Base-by-base conservation (phyloP, 441 rosid species). In the Sinapis alba region DNA sequence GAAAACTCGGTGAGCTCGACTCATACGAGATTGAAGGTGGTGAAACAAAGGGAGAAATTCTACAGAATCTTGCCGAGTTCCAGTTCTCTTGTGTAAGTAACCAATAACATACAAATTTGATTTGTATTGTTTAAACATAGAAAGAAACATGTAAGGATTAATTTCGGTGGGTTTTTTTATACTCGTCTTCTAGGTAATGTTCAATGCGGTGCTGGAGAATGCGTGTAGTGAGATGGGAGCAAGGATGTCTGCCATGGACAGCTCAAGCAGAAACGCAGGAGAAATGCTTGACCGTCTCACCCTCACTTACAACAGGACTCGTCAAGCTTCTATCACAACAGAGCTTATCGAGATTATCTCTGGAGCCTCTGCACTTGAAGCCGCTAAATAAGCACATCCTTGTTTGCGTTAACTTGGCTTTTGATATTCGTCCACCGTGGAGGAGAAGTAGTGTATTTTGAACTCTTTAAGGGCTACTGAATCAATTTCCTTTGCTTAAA, bases 181-280 rank as follows among this genome's bases (percentile, higher is more conserved):
- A 41, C 53, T 45, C 9, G 6, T n/a, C 9, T 19, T 51, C 3
- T 18, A 92, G 98, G 92, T 91, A 36, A 54, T 92, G 85, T 92
- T 91, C 90, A 90, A 89, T 80, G 97, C 94, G 18, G 88, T 89
- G 56, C 62, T 92, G 82, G 97, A 95, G 88, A 95, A 95, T 73
- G 94, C 92, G 2, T 90, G 97, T 89, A 92, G 97, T 86, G 97
- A 92, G 84, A 89, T 87, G 86, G 98, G 98, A 73, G 96, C 93
- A 6, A 89, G 97, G 78, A 92, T 94, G 99, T 92, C 97, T 82
- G 99, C 99, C 28, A 94, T 94, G 99, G 99, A 94, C 74, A 89
- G 94, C 83, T 94, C 99, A 45, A 94, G 97, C 87, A 89, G 97
- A 83, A 94, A 94, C 84, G 94, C 97, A 50, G 99, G 99, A 11